Evolutionary conservation across 495 filamentous ascomycete species (phyloP), one percentile per base, ranked within the genome.

Genomic region (Amphirosellinia nigrospora): DNA sequence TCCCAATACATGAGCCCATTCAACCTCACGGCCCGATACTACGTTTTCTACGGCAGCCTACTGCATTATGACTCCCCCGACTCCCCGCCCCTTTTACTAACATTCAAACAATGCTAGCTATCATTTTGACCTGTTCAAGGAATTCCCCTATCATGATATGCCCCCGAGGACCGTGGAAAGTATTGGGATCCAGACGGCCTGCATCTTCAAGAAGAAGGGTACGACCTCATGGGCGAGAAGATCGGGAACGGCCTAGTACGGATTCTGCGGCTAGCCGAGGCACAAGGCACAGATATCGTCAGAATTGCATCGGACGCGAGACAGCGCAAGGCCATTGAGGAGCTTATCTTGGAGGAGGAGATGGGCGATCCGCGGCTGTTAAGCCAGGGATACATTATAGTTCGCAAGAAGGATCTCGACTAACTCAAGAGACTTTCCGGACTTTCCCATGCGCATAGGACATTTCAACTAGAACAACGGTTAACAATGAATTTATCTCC

Each of bases 131-230:
- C 76, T 92, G 23, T 73, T 81, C 64, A 73, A 70, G 0, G 78
- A 77, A n/a, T 73, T 91, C 0, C 86, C 86, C 0, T 90, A 86
- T 72, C 84, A 83, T 64, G 63, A 67, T n/a, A 80, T 90, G 75
- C 75, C 3, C 71, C 79, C 10, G 63, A 77, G 7, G 83, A 85
- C 67, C 73, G 82, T 21, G 62, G 80, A 4, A 77, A 76, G 46
- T 84, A 88, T 63, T 90, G 88, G 85, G 85, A 89, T 71, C 66
- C 58, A 68, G 89, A 92, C 80, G 85, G 83, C 19, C 66, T 91
- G 30, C 89, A 92, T 78, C 80, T 91, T 53, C 89, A 84, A 8
- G 75, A 82, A 3, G 79, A 75, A 28, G 89, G 89, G 15, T 91
- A 92, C 79, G 81, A 87, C 64, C 65, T 84, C 55, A 85, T 92